phyloP scores from a whole-genome alignment of 2,329 filamentous ascomycete genomes.

The Chaetomium strumarium region DNA sequence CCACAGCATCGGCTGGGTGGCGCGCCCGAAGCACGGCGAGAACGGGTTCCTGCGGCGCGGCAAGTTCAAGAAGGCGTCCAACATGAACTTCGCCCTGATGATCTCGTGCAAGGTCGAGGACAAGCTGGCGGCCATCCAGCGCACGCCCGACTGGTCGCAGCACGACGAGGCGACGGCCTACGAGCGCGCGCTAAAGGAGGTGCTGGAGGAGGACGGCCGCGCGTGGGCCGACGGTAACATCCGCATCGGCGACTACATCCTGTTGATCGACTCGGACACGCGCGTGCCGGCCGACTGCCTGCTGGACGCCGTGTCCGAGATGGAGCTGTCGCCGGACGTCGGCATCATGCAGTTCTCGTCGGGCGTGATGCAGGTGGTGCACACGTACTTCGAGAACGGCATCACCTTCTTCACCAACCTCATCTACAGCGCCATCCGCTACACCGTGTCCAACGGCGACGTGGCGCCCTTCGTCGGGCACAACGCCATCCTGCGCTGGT shows the following conservation, averaged over 20 bases:
- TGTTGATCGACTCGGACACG: constrained; percentile 74
- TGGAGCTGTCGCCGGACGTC: constrained; percentile 73
- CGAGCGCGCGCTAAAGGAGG: constrained; percentile 56
- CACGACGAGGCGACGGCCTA: constrained; percentile 63
- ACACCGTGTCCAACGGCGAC: constrained; percentile 70
- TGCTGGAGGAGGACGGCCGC: constrained; percentile 61
- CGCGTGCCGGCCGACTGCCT: constrained; percentile 72
- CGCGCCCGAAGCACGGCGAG: constrained; percentile 57
- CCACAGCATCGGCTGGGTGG: constrained; percentile 64
- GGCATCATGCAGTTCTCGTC: constrained; percentile 74
- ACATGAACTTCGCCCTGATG: constrained; percentile 67
- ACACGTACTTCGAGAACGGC: constrained; percentile 66
- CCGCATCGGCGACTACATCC: constrained; percentile 76
- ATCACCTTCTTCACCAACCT: constrained; percentile 69
- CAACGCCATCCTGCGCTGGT: constrained; percentile 71
- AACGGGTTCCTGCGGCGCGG: constrained; percentile 57
- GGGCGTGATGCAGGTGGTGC: constrained; percentile 71
- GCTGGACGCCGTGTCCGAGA: constrained; percentile 72
- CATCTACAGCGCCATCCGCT: constrained; percentile 71
- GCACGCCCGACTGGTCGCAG: constrained; percentile 59
- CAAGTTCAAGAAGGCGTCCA: constrained; percentile 66
- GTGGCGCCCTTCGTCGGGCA: constrained; percentile 77
- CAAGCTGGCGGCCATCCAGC: constrained; percentile 52
- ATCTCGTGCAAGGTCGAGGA: constrained; percentile 66
- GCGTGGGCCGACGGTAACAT: constrained; percentile 83